These are phyloP conservation scores for Globisporangium cylindrosporum DNA, from an alignment of 352 stramenopile species.

Conservation along the genomic window DNA sequence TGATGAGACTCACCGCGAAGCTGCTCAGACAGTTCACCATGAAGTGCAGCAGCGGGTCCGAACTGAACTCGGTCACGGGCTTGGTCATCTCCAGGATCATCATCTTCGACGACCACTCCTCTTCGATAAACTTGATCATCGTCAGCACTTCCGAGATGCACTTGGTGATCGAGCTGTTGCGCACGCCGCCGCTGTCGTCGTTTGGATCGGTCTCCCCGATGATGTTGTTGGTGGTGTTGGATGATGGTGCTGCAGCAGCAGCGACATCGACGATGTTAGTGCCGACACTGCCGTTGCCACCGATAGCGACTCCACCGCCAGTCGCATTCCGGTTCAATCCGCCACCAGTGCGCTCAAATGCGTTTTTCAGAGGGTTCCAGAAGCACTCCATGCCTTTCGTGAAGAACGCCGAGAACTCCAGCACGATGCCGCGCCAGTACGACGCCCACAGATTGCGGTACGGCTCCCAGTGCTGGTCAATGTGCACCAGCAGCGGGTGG, in stretches of 20 bases:
- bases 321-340: constrained; percentile 17
- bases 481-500: constrained; percentile 40
- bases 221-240: not conserved
- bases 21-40: constrained; percentile 71
- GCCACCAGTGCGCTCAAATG: constrained; percentile 41
- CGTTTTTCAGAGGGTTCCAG: constrained; percentile 58
- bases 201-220: not conserved
- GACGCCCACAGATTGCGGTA: constrained; percentile 65
- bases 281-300: constrained; percentile 4
- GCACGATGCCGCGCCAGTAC: constrained; percentile 50
- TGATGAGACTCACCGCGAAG: constrained; percentile 58
- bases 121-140: constrained; percentile 65
- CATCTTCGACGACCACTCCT: constrained; percentile 73
- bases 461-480: constrained; percentile 60
- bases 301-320: not conserved
- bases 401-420: constrained; percentile 66
- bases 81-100: constrained; percentile 75
- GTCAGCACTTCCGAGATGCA: constrained; percentile 61
- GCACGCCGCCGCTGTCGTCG: not conserved
- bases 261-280: constrained; percentile 1
- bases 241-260: constrained; percentile 1
- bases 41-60: constrained; percentile 56
- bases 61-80: constrained; percentile 54
- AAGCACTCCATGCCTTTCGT: constrained; percentile 62
- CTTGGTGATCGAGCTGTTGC: constrained; percentile 36